phyloP scores from a whole-genome alignment of 495 filamentous ascomycete species.

The Neurospora sp. region DNA sequence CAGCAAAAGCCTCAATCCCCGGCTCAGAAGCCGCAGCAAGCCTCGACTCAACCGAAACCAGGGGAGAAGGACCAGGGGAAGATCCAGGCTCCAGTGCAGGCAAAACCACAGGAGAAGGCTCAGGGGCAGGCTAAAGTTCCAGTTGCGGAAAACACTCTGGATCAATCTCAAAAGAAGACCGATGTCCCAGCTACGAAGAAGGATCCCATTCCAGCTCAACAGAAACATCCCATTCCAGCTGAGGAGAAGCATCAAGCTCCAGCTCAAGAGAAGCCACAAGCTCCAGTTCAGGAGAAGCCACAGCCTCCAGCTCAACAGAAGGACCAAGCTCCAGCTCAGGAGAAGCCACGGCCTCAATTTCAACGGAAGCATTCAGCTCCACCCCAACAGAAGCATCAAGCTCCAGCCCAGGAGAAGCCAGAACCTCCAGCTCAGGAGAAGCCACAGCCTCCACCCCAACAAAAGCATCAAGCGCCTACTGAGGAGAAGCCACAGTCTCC shows the following conservation, averaged over 20 bases:
- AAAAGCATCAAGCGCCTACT: neutral
- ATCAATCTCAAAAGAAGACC: neutral
- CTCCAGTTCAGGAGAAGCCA: neutral
- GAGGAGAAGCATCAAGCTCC: neutral
- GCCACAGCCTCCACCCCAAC: neutral
- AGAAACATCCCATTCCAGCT: neutral
- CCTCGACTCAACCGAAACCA: neutral
- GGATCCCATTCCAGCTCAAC: neutral
- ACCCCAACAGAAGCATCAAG: too few relatives aligned
- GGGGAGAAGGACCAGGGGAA: neutral
- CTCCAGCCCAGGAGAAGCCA: too few relatives aligned
- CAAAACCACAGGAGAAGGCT: neutral
- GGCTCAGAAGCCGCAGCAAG: neutral
- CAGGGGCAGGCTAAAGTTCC: neutral
- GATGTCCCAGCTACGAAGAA: neutral
- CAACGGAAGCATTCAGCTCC: too few relatives aligned
- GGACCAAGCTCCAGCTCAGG: neutral
- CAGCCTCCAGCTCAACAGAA: neutral
- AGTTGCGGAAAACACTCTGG: neutral
- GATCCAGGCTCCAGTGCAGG: neutral
- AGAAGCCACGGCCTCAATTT: neutral
- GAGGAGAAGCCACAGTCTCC: too few relatives aligned
- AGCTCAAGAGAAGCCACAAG: neutral
- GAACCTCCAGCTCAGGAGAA: neutral
- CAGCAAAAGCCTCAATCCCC: neutral